phyloP scores from a whole-genome alignment of 306 rosid species.

The Begonia fuchsioides region DNA sequence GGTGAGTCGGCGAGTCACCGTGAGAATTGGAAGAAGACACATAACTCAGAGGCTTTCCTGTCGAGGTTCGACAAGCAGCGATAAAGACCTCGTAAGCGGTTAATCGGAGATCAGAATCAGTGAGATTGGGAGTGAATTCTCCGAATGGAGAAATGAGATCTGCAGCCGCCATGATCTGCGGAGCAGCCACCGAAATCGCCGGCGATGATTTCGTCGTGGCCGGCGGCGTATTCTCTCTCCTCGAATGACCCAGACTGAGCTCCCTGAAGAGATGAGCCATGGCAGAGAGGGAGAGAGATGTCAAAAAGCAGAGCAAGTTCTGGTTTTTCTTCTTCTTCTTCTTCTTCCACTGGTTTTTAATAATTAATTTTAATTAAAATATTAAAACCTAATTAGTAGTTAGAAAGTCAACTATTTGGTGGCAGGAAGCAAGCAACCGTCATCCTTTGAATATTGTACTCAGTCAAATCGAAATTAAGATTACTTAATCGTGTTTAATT shows the following conservation, averaged over 20 bases:
- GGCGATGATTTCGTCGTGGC: constrained; percentile 7
- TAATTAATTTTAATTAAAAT: neutral
- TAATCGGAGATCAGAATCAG: constrained; percentile 64
- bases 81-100: constrained; percentile 97
- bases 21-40: constrained; percentile 18
- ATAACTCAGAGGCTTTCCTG: constrained; percentile 56
- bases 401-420: too few species aligned
- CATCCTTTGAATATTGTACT: too few species aligned
- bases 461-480: too few species aligned
- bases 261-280: constrained; percentile 94
- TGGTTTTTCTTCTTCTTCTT: neutral
- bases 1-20: constrained; percentile 37
- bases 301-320: neutral
- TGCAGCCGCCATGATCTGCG: constrained; percentile 18
- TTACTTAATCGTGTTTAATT: too few species aligned
- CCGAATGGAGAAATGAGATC: constrained; percentile 86
- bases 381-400: too few species aligned
- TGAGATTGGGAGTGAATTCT: constrained; percentile 45
- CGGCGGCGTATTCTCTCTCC: constrained; percentile 42
- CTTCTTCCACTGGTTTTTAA: neutral
- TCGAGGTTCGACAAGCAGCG: constrained; percentile 79
- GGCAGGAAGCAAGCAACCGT: too few species aligned
- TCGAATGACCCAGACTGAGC: constrained; percentile 77
- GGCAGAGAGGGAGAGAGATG: constrained; percentile 7
- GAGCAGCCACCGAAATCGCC: constrained; percentile 14